phyloP scores from a whole-genome alignment of 148 eudicot genomes.

The Chenopodium suecicum region DNA sequence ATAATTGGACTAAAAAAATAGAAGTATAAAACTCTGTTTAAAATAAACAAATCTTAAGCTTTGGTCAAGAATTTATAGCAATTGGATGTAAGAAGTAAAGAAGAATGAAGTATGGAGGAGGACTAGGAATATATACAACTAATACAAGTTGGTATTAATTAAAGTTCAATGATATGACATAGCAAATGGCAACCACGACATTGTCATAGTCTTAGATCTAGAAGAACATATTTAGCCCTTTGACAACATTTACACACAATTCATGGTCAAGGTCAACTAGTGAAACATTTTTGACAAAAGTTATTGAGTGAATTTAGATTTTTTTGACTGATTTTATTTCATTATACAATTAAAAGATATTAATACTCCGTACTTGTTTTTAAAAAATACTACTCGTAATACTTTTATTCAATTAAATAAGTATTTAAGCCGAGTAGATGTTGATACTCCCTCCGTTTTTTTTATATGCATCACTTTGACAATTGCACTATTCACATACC shows the following conservation, averaged over 20 bases:
- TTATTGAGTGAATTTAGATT: neutral
- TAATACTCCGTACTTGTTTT: too few relatives aligned
- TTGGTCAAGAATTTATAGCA: neutral
- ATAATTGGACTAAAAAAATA: too few relatives aligned
- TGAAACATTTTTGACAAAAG: neutral
- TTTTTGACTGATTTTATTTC: too few relatives aligned
- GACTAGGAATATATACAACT: neutral
- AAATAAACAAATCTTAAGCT: neutral
- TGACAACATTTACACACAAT: neutral
- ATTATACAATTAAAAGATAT: too few relatives aligned
- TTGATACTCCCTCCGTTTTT: too few relatives aligned
- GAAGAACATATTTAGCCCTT: neutral
- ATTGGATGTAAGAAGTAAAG: neutral
- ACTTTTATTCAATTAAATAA: too few relatives aligned
- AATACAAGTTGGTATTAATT: conserved; percentile 2
- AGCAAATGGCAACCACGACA: neutral
- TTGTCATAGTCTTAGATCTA: neutral
- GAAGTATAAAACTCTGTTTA: too few relatives aligned
- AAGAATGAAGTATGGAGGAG: conserved; percentile 8
- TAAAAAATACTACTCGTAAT: too few relatives aligned
- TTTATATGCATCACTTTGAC: too few relatives aligned
- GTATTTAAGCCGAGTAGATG: too few relatives aligned
- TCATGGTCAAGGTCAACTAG: neutral
- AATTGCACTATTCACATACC: too few relatives aligned
- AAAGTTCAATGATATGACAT: neutral